Conservation (phyloP, 805 yeast genomes). For the Ogataea pignaliae region DNA sequence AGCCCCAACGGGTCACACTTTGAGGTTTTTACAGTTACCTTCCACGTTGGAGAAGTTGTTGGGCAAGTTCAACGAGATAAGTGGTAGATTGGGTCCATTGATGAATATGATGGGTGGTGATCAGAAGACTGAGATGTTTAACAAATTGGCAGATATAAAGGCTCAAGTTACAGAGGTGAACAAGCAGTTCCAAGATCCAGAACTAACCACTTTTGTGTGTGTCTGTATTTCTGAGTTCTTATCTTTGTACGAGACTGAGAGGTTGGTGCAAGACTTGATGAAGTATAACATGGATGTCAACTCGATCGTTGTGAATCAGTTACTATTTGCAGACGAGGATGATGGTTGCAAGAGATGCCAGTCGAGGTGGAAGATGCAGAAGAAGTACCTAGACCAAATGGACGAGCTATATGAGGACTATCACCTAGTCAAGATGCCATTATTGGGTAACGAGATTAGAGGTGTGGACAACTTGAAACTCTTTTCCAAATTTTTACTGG, state of each 20-base stretch:
- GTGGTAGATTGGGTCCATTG: slow-evolving; percentile 88
- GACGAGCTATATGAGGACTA: slow-evolving; percentile 95
- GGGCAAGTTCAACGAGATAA: slow-evolving; percentile 80
- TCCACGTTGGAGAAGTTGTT: slow-evolving; percentile 84
- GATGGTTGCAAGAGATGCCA: slow-evolving; percentile 86
- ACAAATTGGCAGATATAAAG: slow-evolving; percentile 76
- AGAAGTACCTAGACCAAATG: slow-evolving; percentile 91
- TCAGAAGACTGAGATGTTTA: slow-evolving; percentile 65
- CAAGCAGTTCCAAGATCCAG: slow-evolving; percentile 93
- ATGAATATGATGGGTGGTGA: slow-evolving; percentile 70
- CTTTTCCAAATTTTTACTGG: slow-evolving; percentile 76
- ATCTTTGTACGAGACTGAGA: slow-evolving; percentile 94
- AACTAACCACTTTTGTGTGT: slow-evolving; percentile 90
- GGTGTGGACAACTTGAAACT: slow-evolving; percentile 81
- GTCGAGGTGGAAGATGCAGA: slow-evolving; percentile 94
- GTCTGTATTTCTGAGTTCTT: slow-evolving; percentile 97
- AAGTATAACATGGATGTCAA: slow-evolving; percentile 95
- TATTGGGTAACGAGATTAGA: slow-evolving; percentile 91
- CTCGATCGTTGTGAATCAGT: slow-evolving; percentile 92
- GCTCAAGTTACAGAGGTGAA: slow-evolving; percentile 82
- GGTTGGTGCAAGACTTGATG: slow-evolving; percentile 94
- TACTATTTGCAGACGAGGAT: slow-evolving; percentile 77
- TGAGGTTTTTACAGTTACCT: slow-evolving; percentile 92
- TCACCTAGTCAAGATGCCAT: slow-evolving; percentile 93
- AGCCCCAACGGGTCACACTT: slow-evolving; percentile 99